Base-by-base conservation (phyloP, 768 basidiomycete genomes). In the Collybiopsis confluens region DNA sequence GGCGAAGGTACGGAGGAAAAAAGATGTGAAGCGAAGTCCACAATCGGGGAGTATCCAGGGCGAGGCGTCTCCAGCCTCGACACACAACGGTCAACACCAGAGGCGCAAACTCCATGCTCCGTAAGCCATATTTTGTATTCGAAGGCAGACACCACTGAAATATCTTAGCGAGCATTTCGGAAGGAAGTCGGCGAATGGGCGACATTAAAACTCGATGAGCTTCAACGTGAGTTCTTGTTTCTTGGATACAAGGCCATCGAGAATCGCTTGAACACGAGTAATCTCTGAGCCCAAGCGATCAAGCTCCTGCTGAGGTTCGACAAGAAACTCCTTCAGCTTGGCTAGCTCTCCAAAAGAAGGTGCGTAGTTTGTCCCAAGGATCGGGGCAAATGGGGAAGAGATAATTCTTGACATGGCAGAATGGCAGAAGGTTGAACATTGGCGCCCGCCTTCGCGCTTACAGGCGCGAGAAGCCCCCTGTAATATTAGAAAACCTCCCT, bases 111-210 rank as follows among this genome's bases (percentile, higher is more conserved):
- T 24, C 24, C 4, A 53, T 43, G 18, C 62, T 54, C 15, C 64
- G 65, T 8, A 58, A 57, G 13, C 54, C 50, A 24, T 63, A 57
- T 3, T 36, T 40, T 40, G 38, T 18, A 28, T 56, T 45, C 1
- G 51, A 16, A 3, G 64, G 61, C 3, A 69, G 51, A 54, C 68
- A 69, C 6, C 43, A 54, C 8, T 62, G 27, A 47, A 69, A 69
- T 21, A 69, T 65, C 30, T 62, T 60, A 9, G 55, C 54, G 2
- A 69, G 45, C 4, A 64, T 49, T 37, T 69, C 68, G 0, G 54
- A 16, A 6, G 68, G 62, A 2, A 69, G 33, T 8, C 57, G 55
- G 6, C 57, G 62, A 9, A 65, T 50, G 20, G 64, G 61, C 0
- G 67, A 65, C 24, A 62, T 43, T 1, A 69, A 57, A 3, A 62